These are phyloP conservation scores for Paratinospora sagittata DNA, from an alignment of 164 flowering plant genomes.

Conservation along the genomic window DNA sequence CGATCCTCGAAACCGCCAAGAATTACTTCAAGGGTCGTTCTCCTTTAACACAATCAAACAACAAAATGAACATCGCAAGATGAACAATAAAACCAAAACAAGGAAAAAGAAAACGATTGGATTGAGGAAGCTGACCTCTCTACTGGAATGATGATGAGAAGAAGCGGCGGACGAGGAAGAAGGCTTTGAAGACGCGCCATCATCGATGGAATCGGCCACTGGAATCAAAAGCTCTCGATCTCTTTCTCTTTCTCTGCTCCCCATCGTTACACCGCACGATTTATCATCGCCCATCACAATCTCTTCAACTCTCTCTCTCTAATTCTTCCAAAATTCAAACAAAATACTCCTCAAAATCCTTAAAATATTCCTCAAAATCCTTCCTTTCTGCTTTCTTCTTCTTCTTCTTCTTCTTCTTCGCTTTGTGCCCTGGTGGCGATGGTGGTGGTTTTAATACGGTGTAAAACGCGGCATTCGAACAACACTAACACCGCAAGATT, in stretches of 20 bases:
- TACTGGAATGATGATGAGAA: slow-evolving; percentile 65
- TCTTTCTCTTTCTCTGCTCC: slow-evolving; percentile 50
- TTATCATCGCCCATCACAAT: slow-evolving; percentile 66
- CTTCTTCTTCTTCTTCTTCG: too few relatives aligned
- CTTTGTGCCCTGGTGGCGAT: too few relatives aligned
- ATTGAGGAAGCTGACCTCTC: slow-evolving; percentile 46
- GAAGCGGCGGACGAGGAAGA: slow-evolving; percentile 51
- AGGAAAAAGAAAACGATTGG: too few relatives aligned
- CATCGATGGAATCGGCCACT: slow-evolving; percentile 48
- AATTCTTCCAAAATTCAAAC: too few relatives aligned
- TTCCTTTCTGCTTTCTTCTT: too few relatives aligned
- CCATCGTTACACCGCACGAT: slow-evolving; percentile 50
- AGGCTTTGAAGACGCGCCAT: slow-evolving; percentile 44
- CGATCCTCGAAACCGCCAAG: neutral
- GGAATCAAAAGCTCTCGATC: slow-evolving; percentile 90
- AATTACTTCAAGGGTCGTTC: neutral
- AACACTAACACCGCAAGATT: too few relatives aligned
- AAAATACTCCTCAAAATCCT: too few relatives aligned
- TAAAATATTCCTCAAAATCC: too few relatives aligned
- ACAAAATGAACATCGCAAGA: neutral
- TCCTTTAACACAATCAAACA: neutral
- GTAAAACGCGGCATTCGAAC: too few relatives aligned
- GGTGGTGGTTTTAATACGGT: too few relatives aligned
- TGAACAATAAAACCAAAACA: neutral
- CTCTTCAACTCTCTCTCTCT: too few relatives aligned